phyloP scores from a whole-genome alignment of 2,329 filamentous ascomycete genomes.

The Colletotrichum falcatum region DNA sequence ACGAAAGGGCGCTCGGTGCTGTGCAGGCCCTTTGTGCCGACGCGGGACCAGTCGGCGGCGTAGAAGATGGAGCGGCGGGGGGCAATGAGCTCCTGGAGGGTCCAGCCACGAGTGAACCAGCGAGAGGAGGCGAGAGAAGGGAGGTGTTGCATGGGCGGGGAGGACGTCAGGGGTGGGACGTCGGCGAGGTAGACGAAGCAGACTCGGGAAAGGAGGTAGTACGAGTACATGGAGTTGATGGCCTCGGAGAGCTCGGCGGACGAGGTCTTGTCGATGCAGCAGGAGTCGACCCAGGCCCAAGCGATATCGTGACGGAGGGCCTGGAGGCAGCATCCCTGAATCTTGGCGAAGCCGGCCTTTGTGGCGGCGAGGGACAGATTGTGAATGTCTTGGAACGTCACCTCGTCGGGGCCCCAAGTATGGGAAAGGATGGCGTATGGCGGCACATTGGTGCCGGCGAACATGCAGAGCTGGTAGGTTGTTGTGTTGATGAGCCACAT shows the following conservation, averaged over 20 bases:
- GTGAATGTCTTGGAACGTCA: constrained; percentile 46
- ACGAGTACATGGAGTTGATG: constrained; percentile 31
- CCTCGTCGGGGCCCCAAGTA: constrained; percentile 46
- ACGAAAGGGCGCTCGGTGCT: too few species aligned
- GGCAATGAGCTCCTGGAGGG: constrained; percentile 43
- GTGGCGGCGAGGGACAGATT: neutral
- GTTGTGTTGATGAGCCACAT: constrained; percentile 41
- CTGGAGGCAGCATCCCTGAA: constrained; percentile 39
- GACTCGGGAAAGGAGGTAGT: constrained; percentile 30
- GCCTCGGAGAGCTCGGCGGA: constrained; percentile 35
- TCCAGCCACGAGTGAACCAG: constrained; percentile 30
- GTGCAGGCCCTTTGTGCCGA: too few species aligned
- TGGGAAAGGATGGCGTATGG: constrained; percentile 49
- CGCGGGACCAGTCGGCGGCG: constrained; percentile 40
- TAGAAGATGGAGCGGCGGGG: constrained; percentile 44
- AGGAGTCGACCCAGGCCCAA: constrained; percentile 33
- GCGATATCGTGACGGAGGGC: constrained; percentile 35
- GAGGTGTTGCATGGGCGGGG: neutral
- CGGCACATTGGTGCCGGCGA: constrained; percentile 36
- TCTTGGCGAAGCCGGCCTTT: constrained; percentile 36
- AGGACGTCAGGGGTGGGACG: neutral
- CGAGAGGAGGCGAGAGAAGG: neutral
- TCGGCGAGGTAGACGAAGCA: constrained; percentile 38
- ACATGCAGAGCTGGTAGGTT: constrained; percentile 26
- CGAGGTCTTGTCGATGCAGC: constrained; percentile 31